These are phyloP conservation scores for Backusella westeae DNA, from an alignment of 192 early-diverging fungal species.

Conservation along the genomic window DNA sequence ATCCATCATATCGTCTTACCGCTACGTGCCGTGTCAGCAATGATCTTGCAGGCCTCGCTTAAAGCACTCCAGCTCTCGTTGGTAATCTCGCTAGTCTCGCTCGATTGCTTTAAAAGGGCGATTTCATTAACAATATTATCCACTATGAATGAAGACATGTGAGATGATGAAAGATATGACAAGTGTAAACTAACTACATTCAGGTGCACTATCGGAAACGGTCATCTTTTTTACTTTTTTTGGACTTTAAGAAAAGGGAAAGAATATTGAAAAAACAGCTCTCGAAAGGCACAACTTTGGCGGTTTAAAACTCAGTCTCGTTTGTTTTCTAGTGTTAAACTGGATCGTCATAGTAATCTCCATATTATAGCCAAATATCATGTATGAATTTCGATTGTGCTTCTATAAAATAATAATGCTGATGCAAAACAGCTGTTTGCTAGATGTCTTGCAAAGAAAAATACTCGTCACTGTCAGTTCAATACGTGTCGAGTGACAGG, in stretches of 20 bases:
- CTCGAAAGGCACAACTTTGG: not conserved
- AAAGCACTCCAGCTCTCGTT: not conserved
- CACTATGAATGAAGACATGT: not conserved
- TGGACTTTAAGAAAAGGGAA: not conserved
- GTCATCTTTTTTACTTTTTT: not conserved
- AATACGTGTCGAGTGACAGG: too few species aligned
- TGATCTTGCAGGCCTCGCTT: not conserved
- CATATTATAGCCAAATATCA: too few species aligned
- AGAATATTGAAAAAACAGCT: not conserved
- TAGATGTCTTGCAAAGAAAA: too few species aligned
- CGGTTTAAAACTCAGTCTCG: not conserved
- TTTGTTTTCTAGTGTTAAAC: too few species aligned
- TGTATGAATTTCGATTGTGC: too few species aligned
- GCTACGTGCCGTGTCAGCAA: slow-evolving; percentile 5
- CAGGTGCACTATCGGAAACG: not conserved
- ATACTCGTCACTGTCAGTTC: too few species aligned
- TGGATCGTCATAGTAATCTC: too few species aligned
- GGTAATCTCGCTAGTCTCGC: not conserved
- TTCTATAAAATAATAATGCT: too few species aligned
- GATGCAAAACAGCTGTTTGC: too few species aligned
- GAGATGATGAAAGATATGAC: not conserved
- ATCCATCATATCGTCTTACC: not conserved
- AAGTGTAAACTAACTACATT: not conserved
- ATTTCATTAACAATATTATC: not conserved
- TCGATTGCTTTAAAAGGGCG: not conserved